Conservation (phyloP, 2,329 filamentous ascomycete species). For the Aspergillus niger region DNA sequence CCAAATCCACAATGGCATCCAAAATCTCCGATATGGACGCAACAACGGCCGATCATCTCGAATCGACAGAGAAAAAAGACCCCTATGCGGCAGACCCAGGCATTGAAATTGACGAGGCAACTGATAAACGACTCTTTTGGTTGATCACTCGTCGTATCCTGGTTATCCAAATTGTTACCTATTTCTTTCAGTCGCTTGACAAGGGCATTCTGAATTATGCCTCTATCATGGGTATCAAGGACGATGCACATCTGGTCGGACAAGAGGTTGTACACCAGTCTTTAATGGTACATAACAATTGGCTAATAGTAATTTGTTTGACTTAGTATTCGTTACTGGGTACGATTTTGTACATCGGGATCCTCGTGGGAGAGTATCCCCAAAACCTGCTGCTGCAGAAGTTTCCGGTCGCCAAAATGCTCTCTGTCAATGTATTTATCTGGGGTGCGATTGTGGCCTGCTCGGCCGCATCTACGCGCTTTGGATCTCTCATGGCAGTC, state of each 20-base stretch:
- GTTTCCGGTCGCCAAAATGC: constrained; percentile 52
- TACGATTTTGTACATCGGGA: constrained; percentile 53
- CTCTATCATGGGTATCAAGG: constrained; percentile 29
- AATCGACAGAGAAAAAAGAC: constrained; percentile 4
- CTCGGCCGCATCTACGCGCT: constrained; percentile 52
- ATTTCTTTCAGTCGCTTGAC: constrained; percentile 26
- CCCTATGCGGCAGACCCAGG: background rate
- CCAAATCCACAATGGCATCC: too few relatives aligned
- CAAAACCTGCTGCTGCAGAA: constrained; percentile 53
- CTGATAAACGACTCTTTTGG: constrained; percentile 22
- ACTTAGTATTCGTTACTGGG: constrained; percentile 52
- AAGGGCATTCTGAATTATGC: constrained; percentile 26
- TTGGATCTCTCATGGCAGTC: constrained; percentile 10
- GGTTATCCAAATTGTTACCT: constrained; percentile 22
- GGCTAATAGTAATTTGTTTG: too few relatives aligned
- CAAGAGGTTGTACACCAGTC: constrained; percentile 29
- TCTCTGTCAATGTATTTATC: constrained; percentile 52
- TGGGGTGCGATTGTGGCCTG: constrained; percentile 53
- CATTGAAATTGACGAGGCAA: constrained; percentile 19
- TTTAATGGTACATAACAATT: too few relatives aligned
- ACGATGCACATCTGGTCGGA: constrained; percentile 41
- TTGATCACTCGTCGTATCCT: constrained; percentile 21
- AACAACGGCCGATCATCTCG: too few relatives aligned
- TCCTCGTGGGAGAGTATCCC: constrained; percentile 55
- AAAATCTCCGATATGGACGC: too few relatives aligned